phyloP scores from a whole-genome alignment of 805 yeast species.

The Debaryomyces tyrocola region DNA sequence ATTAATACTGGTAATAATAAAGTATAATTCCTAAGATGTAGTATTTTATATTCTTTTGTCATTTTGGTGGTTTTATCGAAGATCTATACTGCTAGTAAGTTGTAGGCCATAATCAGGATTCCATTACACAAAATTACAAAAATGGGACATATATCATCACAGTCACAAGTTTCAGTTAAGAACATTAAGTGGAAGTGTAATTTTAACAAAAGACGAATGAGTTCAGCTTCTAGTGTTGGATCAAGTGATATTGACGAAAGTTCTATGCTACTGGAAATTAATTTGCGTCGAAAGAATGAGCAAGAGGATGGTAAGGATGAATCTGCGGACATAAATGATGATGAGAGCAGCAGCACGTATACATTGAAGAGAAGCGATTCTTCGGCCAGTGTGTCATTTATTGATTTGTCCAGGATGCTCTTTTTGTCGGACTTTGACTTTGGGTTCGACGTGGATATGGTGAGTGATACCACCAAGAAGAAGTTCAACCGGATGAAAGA shows the following conservation, averaged over 20 bases:
- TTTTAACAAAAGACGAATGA: not conserved
- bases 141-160: not conserved
- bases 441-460: slow-evolving; percentile 37
- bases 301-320: not conserved
- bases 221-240: not conserved
- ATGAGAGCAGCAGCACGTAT: not conserved
- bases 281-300: not conserved
- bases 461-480: slow-evolving; percentile 36
- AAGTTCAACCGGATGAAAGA: slow-evolving; percentile 34
- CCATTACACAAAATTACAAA: not conserved
- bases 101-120: not conserved
- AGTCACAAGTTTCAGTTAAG: not conserved
- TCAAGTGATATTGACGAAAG: not conserved
- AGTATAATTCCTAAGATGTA: too few relatives aligned
- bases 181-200: not conserved
- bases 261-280: not conserved
- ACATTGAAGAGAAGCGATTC: slow-evolving; percentile 21
- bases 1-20: too few relatives aligned
- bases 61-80: too few relatives aligned
- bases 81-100: too few relatives aligned
- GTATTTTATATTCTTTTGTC: too few relatives aligned
- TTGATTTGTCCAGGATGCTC: slow-evolving; percentile 38
- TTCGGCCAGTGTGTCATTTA: slow-evolving; percentile 26
- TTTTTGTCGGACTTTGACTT: slow-evolving; percentile 44
- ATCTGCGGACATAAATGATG: not conserved